phyloP scores from a whole-genome alignment of 371 early-diverging fungal genomes.

The Mortierella sp. region DNA sequence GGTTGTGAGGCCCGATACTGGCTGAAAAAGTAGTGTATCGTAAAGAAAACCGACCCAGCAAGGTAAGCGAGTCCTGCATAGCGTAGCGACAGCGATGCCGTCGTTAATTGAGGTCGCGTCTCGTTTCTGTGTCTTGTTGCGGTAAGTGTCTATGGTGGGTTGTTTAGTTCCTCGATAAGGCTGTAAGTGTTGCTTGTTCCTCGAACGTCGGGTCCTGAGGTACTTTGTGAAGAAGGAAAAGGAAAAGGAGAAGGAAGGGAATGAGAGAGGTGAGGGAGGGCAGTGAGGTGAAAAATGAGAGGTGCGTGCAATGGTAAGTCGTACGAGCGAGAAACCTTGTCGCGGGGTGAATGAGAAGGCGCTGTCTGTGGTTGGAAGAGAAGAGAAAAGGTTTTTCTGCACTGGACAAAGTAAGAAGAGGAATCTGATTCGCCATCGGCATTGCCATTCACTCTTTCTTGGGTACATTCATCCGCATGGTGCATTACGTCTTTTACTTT shows the following conservation, averaged over 20 bases:
- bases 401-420: background rate
- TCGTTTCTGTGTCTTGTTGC: background rate
- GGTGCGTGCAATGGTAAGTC: background rate
- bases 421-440: background rate
- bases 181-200: background rate
- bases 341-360: background rate
- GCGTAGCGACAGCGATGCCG: conserved; percentile 17
- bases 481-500: too few species aligned
- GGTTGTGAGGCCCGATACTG: conserved; percentile 27
- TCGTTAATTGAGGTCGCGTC: conserved; percentile 20
- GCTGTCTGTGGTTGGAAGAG: background rate
- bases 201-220: background rate
- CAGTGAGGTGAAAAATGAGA: background rate
- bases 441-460: background rate
- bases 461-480: background rate
- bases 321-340: background rate
- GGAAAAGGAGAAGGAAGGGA: background rate
- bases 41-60: conserved; percentile 37
- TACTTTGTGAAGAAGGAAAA: background rate
- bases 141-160: background rate
- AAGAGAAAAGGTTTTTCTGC: background rate
- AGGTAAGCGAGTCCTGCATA: conserved; percentile 37
- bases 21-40: conserved; percentile 22
- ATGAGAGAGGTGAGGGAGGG: background rate
- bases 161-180: background rate